These are phyloP conservation scores for Russula virescens DNA, from an alignment of 768 basidiomycete genomes.

Conservation along the genomic window DNA sequence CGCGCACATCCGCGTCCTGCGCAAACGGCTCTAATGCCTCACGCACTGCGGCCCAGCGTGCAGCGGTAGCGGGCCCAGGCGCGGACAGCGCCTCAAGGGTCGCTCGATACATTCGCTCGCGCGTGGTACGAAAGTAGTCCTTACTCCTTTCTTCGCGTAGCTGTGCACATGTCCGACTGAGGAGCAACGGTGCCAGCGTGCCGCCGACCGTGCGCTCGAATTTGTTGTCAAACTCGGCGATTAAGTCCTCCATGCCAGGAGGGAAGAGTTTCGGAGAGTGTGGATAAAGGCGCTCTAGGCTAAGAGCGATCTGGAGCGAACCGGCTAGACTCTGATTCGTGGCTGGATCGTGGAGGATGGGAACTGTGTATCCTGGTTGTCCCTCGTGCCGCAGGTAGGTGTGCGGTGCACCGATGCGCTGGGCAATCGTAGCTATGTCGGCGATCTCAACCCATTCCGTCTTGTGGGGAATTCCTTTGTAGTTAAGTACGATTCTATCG, in stretches of 20 bases:
- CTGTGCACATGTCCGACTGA: conserved; percentile 18
- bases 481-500: conserved; percentile 35
- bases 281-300: conserved; percentile 44
- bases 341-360: conserved; percentile 41
- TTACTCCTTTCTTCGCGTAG: conserved; percentile 33
- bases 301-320: conserved; percentile 41
- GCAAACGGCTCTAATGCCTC: conserved; percentile 30
- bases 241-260: conserved; percentile 12
- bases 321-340: conserved; percentile 35
- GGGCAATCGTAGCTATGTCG: conserved; percentile 38
- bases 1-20: conserved; percentile 10
- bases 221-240: conserved; percentile 26
- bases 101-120: conserved; percentile 32
- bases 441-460: conserved; percentile 50
- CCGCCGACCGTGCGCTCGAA: conserved; percentile 12
- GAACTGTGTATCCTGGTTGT: conserved; percentile 37
- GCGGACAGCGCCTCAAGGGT: conserved; percentile 36
- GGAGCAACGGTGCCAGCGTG: conserved; percentile 7
- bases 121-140: conserved; percentile 37
- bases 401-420: conserved; percentile 36
- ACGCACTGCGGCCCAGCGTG: conserved; percentile 37
- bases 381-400: conserved; percentile 33
- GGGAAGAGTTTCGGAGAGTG: conserved; percentile 37
- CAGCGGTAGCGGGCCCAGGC: conserved; percentile 28
- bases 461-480: conserved; percentile 39